Percentiles rank a stretch among this genome's conserved stretches.
Evolutionary conservation across 2,329 filamentous ascomycete species (phyloP).

Genomic region (Fusarium kyushuense): DNA sequence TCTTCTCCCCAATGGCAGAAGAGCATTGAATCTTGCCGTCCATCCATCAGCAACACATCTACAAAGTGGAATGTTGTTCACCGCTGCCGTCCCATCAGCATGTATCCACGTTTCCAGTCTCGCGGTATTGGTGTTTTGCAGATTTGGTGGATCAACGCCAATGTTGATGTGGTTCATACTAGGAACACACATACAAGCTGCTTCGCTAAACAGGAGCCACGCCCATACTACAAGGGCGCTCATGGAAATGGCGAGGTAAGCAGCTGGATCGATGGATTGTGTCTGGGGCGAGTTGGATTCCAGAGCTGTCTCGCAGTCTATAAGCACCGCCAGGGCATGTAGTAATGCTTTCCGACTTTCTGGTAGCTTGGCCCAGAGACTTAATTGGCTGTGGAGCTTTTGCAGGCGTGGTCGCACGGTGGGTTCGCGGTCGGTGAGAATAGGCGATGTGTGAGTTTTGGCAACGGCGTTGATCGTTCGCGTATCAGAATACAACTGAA

Average conservation of each 20-base stretch:
- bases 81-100: constrained; percentile 36
- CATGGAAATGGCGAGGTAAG: constrained; percentile 50
- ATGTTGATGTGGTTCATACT: constrained; percentile 43
- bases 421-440: constrained; percentile 23
- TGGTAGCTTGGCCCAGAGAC: constrained; percentile 49
- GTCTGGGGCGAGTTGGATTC: constrained; percentile 31
- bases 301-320: constrained; percentile 43
- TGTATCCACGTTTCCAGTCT: constrained; percentile 49
- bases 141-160: constrained; percentile 33
- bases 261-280: constrained; percentile 50
- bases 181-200: constrained; percentile 48
- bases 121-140: constrained; percentile 41
- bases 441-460: constrained; percentile 19
- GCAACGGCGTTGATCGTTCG: constrained; percentile 48
- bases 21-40: constrained; percentile 44
- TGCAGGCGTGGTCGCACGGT: constrained; percentile 34
- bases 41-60: constrained; percentile 46
- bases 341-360: constrained; percentile 51
- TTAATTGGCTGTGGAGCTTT: constrained; percentile 39
- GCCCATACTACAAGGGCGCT: constrained; percentile 54
- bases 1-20: constrained; percentile 35
- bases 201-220: constrained; percentile 50
- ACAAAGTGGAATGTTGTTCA: constrained; percentile 51
- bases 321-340: constrained; percentile 52
- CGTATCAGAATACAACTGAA: constrained; percentile 55